These are phyloP conservation scores for Grigorovia transvaalensis DNA, from an alignment of 805 yeast species.

Conservation along the genomic window DNA sequence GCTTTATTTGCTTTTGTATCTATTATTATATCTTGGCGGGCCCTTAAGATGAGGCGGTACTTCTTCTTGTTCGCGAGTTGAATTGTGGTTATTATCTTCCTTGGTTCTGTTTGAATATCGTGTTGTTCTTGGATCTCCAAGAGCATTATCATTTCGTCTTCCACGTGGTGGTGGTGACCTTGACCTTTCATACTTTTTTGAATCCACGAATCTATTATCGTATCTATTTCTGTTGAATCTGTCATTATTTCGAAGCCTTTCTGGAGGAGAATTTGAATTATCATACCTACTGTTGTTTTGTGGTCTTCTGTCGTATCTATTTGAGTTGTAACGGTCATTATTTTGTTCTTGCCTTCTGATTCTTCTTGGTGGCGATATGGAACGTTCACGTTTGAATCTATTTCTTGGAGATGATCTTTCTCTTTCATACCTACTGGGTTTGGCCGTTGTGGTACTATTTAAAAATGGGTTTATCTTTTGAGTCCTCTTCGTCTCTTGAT, in stretches of 20 bases:
- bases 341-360: neutral
- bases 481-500: neutral
- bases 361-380: slow-evolving; percentile 19
- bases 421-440: neutral
- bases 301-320: too few relatives aligned
- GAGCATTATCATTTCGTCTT: neutral
- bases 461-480: neutral
- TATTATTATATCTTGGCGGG: neutral
- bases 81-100: neutral
- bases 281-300: neutral
- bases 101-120: neutral
- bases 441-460: neutral
- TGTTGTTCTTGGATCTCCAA: neutral
- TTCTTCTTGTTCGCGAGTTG: neutral
- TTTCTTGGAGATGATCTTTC: neutral
- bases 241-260: neutral
- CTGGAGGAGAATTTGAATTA: neutral
- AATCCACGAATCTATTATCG: neutral
- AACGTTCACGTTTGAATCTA: slow-evolving; percentile 7
- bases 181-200: neutral
- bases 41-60: neutral
- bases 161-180: neutral
- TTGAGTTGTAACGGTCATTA: neutral
- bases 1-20: neutral
- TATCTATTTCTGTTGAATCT: neutral